These are phyloP conservation scores for Xylariaceae sp. DNA, from an alignment of 2,329 filamentous ascomycete genomes.

Conservation along the genomic window DNA sequence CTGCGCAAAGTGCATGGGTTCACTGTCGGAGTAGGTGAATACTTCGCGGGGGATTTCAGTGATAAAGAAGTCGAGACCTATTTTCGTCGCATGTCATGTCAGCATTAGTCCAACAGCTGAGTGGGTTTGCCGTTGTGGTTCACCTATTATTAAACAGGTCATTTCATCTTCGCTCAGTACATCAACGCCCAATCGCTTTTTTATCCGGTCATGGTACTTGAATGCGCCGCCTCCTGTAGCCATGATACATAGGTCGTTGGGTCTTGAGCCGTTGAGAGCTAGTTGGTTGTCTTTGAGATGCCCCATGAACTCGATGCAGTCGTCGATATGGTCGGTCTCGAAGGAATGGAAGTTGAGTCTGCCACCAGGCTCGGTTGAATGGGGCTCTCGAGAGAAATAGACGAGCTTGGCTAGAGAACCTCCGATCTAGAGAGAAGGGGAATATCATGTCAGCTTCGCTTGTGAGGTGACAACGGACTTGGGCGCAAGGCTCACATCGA, in stretches of 20 bases:
- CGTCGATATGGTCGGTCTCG: conserved; percentile 90
- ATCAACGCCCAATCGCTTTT: conserved; percentile 78
- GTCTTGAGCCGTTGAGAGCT: conserved; percentile 67
- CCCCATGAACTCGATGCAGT: conserved; percentile 89
- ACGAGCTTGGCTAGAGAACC: conserved; percentile 95
- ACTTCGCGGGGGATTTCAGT: conserved; percentile 96
- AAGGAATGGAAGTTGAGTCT: conserved; percentile 94
- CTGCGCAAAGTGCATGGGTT: conserved; percentile 85
- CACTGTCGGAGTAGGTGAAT: conserved; percentile 89
- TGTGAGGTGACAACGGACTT: conserved; percentile 11
- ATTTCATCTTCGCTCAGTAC: conserved; percentile 95
- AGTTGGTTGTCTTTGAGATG: conserved; percentile 80
- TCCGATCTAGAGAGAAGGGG: conserved; percentile 65
- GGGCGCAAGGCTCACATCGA: conserved; percentile 67
- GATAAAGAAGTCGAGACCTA: conserved; percentile 97
- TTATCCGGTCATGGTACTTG: conserved; percentile 93
- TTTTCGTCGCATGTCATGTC: conserved; percentile 8
- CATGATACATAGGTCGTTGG: conserved; percentile 81
- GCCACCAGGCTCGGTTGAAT: conserved; percentile 77
- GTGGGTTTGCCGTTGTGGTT: conserved; percentile 19
- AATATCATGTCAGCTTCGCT: conserved; percentile 7
- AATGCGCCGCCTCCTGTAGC: conserved; percentile 94
- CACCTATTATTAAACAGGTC: conserved; percentile 95
- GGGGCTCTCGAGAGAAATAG: conserved; percentile 88
- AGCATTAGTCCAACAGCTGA: conserved; percentile 13